phyloP scores from a whole-genome alignment of 352 stramenopile species.

The Phytophthora aleatoria region DNA sequence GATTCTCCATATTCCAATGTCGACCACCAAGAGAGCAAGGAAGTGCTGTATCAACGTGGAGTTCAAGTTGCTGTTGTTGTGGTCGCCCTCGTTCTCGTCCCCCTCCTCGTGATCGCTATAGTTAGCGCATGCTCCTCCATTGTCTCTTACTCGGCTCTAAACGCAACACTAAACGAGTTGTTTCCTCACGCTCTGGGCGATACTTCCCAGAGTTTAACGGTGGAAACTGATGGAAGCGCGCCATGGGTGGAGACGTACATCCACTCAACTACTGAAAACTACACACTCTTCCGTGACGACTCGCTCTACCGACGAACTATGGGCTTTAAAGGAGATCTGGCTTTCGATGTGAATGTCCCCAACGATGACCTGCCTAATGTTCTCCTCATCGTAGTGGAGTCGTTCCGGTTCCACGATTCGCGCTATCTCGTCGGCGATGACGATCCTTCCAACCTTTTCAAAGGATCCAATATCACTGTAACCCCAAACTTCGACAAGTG shows the following conservation, averaged over 20 bases:
- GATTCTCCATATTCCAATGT: neutral
- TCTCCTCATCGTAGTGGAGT: slow-evolving; percentile 57
- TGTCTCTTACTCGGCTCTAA: slow-evolving; percentile 31
- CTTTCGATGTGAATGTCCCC: slow-evolving; percentile 50
- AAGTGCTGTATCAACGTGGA: slow-evolving; percentile 2
- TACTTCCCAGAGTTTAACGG: slow-evolving; percentile 8
- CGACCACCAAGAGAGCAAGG: neutral
- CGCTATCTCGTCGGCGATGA: slow-evolving; percentile 54
- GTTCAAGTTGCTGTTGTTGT: slow-evolving; percentile 2
- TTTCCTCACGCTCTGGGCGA: slow-evolving; percentile 11
- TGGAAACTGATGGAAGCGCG: neutral
- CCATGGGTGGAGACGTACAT: slow-evolving; percentile 27
- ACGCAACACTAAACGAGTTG: slow-evolving; percentile 35
- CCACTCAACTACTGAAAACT: slow-evolving; percentile 41
- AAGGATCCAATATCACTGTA: slow-evolving; percentile 33
- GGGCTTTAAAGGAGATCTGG: slow-evolving; percentile 46
- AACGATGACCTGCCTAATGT: slow-evolving; percentile 49
- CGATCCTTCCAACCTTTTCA: slow-evolving; percentile 13
- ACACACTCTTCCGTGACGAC: slow-evolving; percentile 40
- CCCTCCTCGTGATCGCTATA: slow-evolving; percentile 16
- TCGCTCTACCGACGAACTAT: slow-evolving; percentile 47
- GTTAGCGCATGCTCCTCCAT: slow-evolving; percentile 19
- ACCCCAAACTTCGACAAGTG: slow-evolving; percentile 60
- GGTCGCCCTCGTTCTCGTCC: slow-evolving; percentile 4
- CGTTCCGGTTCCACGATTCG: slow-evolving; percentile 61